Evolutionary conservation across 1,284 basidiomycete species (phyloP).

Genomic region (Leccinum subrobustum): DNA sequence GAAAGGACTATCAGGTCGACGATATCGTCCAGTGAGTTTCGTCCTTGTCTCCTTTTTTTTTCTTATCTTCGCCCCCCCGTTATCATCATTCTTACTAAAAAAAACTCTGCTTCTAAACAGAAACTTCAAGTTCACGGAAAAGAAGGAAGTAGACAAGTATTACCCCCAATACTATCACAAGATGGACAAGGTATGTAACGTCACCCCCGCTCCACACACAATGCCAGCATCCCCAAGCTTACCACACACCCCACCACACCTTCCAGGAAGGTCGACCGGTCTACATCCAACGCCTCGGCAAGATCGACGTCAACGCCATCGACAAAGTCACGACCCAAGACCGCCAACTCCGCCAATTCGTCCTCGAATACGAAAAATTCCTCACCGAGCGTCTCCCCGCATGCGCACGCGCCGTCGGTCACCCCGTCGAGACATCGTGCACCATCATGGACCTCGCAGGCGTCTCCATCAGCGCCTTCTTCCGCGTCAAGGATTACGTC

Average conservation of each 20-base stretch:
- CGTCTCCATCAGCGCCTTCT: slow-evolving; percentile 84
- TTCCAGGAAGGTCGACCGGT: slow-evolving; percentile 89
- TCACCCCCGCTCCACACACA: background rate
- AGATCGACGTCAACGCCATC: slow-evolving; percentile 84
- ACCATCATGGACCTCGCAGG: slow-evolving; percentile 93
- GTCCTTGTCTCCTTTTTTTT: background rate
- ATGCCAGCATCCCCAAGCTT: background rate
- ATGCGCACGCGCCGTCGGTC: slow-evolving; percentile 69
- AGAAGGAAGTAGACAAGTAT: slow-evolving; percentile 82
- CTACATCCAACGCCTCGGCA: slow-evolving; percentile 93
- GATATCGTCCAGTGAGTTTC: slow-evolving; percentile 76
- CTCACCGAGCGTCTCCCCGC: slow-evolving; percentile 80
- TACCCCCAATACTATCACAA: slow-evolving; percentile 98
- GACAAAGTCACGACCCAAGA: slow-evolving; percentile 84
- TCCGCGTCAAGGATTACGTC: slow-evolving; percentile 92
- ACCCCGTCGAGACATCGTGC: slow-evolving; percentile 96
- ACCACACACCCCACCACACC: too few species aligned
- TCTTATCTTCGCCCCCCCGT: too few species aligned
- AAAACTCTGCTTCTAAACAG: slow-evolving; percentile 37
- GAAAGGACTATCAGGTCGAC: slow-evolving; percentile 86
- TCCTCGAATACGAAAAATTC: slow-evolving; percentile 94
- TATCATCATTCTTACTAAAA: too few species aligned
- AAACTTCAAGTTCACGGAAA: slow-evolving; percentile 89
- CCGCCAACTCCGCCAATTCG: slow-evolving; percentile 87
- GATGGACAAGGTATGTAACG: slow-evolving; percentile 74